Percentiles rank a stretch among this genome's conserved stretches.
These are phyloP conservation scores for Boletus rubescentipes DNA, from an alignment of 768 basidiomycete genomes.

Conservation along the genomic window DNA sequence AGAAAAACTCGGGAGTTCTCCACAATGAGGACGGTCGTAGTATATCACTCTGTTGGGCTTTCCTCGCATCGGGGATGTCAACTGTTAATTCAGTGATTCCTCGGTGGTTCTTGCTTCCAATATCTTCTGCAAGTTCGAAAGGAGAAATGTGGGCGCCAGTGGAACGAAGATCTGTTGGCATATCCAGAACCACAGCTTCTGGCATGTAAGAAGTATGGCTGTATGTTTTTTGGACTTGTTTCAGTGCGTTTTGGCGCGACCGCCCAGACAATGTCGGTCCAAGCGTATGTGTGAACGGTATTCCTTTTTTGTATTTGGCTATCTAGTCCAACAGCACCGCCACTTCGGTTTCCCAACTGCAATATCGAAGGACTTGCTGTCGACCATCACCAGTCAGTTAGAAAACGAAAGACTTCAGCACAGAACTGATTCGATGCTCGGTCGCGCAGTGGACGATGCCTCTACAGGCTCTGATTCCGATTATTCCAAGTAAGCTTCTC, in stretches of 20 bases:
- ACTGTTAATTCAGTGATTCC: slow-evolving; percentile 55
- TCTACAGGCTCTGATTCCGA: slow-evolving; percentile 94
- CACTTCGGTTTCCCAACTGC: slow-evolving; percentile 12
- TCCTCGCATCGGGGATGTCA: slow-evolving; percentile 47
- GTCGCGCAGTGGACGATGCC: slow-evolving; percentile 71
- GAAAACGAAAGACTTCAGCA: slow-evolving; percentile 13
- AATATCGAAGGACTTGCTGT: slow-evolving; percentile 4
- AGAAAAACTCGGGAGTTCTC: slow-evolving; percentile 76
- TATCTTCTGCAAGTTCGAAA: slow-evolving; percentile 18
- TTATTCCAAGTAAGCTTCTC: slow-evolving; percentile 78
- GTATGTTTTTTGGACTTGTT: background rate
- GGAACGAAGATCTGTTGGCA: slow-evolving; percentile 37
- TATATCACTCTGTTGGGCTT: slow-evolving; percentile 24
- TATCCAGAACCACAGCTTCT: slow-evolving; percentile 30
- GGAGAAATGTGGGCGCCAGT: slow-evolving; percentile 1
- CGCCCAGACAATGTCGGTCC: too few relatives aligned
- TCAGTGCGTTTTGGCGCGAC: background rate
- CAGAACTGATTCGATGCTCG: slow-evolving; percentile 34
- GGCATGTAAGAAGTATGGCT: slow-evolving; percentile 24
- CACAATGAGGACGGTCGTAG: slow-evolving; percentile 56
- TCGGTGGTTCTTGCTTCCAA: slow-evolving; percentile 1
- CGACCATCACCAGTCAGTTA: slow-evolving; percentile 25
- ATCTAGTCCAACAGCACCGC: slow-evolving; percentile 12
- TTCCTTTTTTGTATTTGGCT: slow-evolving; percentile 10
- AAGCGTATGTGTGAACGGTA: slow-evolving; percentile 13